phyloP scores from a whole-genome alignment of 2,329 filamentous ascomycete genomes.

The Allantophomopsis cytisporea region DNA sequence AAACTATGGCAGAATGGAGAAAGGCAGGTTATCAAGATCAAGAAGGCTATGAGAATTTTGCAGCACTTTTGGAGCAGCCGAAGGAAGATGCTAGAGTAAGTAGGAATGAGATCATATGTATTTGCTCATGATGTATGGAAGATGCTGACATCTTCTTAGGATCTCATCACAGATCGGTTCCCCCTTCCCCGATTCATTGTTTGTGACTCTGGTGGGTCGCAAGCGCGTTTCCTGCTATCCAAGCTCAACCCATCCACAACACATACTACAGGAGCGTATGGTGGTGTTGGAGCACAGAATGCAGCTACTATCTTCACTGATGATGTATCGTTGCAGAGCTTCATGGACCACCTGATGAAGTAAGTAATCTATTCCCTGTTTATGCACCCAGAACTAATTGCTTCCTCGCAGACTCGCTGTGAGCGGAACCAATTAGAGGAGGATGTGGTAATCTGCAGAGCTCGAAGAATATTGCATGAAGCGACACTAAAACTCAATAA shows the following conservation, averaged over 20 bases:
- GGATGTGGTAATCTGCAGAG: too few relatives aligned
- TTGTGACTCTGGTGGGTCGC: constrained; percentile 94
- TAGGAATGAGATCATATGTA: constrained; percentile 8
- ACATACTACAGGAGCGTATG: constrained; percentile 85
- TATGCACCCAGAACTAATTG: background rate
- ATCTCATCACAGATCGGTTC: constrained; percentile 94
- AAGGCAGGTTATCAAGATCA: constrained; percentile 97
- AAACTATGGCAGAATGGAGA: constrained; percentile 95
- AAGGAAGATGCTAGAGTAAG: constrained; percentile 91
- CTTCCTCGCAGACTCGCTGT: constrained; percentile 27
- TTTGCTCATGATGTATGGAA: background rate
- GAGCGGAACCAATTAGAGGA: constrained; percentile 29
- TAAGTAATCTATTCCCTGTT: constrained; percentile 31
- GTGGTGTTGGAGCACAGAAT: constrained; percentile 70
- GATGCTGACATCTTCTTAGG: constrained; percentile 32
- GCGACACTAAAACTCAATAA: too few relatives aligned
- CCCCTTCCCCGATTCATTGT: constrained; percentile 98
- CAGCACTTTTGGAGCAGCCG: constrained; percentile 72
- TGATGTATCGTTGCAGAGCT: constrained; percentile 93
- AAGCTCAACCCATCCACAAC: constrained; percentile 98
- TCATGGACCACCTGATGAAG: constrained; percentile 99
- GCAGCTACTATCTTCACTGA: constrained; percentile 99
- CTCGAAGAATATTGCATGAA: too few relatives aligned
- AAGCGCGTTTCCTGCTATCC: constrained; percentile 89
- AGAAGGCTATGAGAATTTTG: constrained; percentile 96